A percentile compares a stretch with the other conserved stretches of the same genome.
phyloP scores from a whole-genome alignment of 208 protist genomes.

The Leishmania braziliensis region DNA sequence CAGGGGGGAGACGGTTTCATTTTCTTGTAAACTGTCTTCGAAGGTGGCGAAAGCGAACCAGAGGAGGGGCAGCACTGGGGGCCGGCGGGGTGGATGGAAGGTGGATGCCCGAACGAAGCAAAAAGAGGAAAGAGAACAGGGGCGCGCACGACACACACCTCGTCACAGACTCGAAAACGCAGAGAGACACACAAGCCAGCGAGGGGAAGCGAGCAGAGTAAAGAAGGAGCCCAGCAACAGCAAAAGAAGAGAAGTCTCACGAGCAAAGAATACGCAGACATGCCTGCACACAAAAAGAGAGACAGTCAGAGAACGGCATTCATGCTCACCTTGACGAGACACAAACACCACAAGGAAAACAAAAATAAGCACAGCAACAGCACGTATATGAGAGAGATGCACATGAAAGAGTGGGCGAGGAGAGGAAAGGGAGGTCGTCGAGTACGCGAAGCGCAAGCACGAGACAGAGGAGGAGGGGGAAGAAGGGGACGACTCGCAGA shows the following conservation, averaged over 20 bases:
- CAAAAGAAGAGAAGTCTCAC: not conserved
- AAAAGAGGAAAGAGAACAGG: not conserved
- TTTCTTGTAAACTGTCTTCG: not conserved
- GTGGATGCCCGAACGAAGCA: not conserved
- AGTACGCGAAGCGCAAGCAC: not conserved
- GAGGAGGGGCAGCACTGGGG: not conserved
- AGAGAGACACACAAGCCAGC: not conserved
- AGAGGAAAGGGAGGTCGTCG: not conserved
- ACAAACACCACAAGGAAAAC: not conserved
- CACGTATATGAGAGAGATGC: not conserved
- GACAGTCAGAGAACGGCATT: not conserved
- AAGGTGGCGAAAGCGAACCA: not conserved
- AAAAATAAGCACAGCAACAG: not conserved
- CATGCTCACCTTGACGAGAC: not conserved
- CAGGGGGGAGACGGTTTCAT: not conserved
- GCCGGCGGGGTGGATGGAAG: not conserved
- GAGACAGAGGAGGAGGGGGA: not conserved
- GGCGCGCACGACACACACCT: not conserved
- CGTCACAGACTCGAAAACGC: not conserved
- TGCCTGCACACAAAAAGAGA: not conserved
- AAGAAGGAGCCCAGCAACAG: not conserved
- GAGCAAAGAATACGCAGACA: not conserved
- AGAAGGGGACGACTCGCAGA: not conserved
- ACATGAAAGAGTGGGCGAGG: conserved; percentile 20
- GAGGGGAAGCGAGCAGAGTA: not conserved